Conservation (phyloP, 495 filamentous ascomycete species). For the Tuber indicum region DNA sequence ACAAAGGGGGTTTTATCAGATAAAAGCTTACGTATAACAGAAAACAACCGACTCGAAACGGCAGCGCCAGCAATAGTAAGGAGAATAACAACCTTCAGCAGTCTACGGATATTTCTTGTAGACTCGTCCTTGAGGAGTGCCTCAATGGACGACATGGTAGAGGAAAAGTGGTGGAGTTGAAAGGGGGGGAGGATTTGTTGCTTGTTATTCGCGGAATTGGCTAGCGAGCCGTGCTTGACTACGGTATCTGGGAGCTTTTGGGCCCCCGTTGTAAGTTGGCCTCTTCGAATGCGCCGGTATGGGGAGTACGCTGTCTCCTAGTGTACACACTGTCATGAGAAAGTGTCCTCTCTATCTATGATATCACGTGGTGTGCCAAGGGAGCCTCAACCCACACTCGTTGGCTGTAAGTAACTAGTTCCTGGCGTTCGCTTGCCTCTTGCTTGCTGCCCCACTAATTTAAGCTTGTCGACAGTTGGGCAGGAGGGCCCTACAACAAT, state of each 20-base stretch:
- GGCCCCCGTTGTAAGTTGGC: neutral
- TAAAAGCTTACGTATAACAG: conserved; percentile 76
- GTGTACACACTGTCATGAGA: neutral
- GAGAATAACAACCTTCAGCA: conserved; percentile 88
- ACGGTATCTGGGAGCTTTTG: neutral
- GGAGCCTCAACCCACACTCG: conserved; percentile 19
- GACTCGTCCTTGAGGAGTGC: conserved; percentile 61
- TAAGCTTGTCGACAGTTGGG: neutral
- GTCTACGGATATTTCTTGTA: conserved; percentile 68
- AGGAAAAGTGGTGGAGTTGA: conserved; percentile 24
- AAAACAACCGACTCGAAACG: conserved; percentile 90
- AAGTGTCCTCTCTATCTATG: conserved; percentile 2
- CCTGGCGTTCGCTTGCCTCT: neutral
- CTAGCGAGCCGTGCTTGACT: neutral
- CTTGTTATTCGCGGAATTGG: neutral
- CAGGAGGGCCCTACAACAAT: neutral
- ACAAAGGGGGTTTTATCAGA: conserved; percentile 12
- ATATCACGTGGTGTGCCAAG: neutral
- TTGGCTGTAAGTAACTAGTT: no score
- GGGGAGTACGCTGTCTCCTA: neutral
- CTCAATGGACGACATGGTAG: conserved; percentile 43
- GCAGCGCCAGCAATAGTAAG: conserved; percentile 86
- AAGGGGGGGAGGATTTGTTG: conserved; percentile 26
- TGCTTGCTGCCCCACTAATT: neutral
- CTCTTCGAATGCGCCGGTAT: neutral